A percentile compares a stretch with the other conserved stretches of the same genome.
phyloP scores from a whole-genome alignment of 768 basidiomycete species.

The Leccinellum luteum region DNA sequence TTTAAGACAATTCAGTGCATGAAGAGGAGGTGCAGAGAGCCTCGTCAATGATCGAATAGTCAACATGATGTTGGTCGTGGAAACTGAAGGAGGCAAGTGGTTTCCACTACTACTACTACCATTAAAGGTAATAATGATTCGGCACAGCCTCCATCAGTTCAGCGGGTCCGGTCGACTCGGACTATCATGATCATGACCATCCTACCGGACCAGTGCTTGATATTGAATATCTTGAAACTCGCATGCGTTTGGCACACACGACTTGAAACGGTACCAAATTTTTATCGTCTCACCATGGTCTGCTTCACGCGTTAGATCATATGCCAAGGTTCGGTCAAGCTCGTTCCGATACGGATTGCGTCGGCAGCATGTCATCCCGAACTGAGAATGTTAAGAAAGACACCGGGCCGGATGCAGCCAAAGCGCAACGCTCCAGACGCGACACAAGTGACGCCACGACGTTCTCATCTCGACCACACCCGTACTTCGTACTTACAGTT shows the following conservation, averaged over 20 bases:
- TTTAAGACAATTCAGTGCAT: not conserved
- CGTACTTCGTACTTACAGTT: not conserved
- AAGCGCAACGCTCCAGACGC: no score
- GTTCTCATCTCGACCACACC: not conserved
- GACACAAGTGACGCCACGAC: not conserved
- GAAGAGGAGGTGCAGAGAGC: conserved; percentile 6
- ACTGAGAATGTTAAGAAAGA: no score
- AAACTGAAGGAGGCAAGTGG: not conserved
- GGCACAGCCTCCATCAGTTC: no score
- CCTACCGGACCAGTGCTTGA: no score
- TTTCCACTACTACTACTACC: no score
- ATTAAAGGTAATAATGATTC: not conserved
- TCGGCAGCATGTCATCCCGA: not conserved
- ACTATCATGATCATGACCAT: not conserved
- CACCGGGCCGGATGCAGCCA: not conserved
- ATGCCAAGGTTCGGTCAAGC: not conserved
- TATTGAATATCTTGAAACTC: conserved; percentile 6
- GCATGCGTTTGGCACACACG: not conserved
- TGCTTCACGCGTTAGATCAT: not conserved
- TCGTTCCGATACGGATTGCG: not conserved
- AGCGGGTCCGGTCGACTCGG: no score
- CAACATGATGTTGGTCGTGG: conserved; percentile 14
- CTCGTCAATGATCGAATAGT: not conserved
- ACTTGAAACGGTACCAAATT: not conserved
- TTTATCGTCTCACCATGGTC: not conserved